Evolutionary conservation across 148 eudicot genomes (phyloP), one percentile per base, ranked within the genome.

Genomic region (Vaccinium myrtillus): DNA sequence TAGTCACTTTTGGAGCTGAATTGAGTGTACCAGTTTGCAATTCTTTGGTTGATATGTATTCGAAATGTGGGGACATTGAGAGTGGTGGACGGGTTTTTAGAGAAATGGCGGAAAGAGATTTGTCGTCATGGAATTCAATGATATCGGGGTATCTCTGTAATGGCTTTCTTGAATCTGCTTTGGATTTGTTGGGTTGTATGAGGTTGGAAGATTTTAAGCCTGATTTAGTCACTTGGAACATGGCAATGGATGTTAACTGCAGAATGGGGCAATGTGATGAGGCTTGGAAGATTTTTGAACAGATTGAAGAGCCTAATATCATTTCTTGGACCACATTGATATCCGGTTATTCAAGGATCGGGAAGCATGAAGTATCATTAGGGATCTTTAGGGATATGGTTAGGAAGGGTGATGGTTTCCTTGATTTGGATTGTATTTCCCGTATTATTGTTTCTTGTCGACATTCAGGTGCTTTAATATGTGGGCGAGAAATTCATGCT

Each of bases 261-360:
- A 87, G 88, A 75, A 86, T 88, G 87, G 91, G 92, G 30, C 85
- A 81, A 81, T 92, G 90, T 83, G 88, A 89, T 21, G 90, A 90
- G 75, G 93, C 93, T 81, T 81, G 81, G 58, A 77, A 81, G 56
- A 83, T 88, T 74, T 91, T 91, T 74, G 18, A 51, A 77, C 81
- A 84, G 83, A 91, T 91, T 82, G 14, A 69, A 18, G 89, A 87
- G 54, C 92, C 92, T 78, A 91, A 85, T 91, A 61, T 90, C 12
- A 87, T 91, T 32, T 89, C 93, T 23, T 90, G 93, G 94, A 92
- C 93, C 43, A 91, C 86, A 82, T 80, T 92, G 79, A 87, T 91
- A 56, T 92, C 93, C 1, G 91, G 93, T 7, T 92, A 83, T 83
- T 87, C 93, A n/a, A 87, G 89, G 84, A 53, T 51, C 30, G 92